Evolutionary conservation across 2,329 filamentous ascomycete genomes (phyloP), one percentile per base, ranked within the genome.

Genomic region (Aureobasidium sp.): DNA sequence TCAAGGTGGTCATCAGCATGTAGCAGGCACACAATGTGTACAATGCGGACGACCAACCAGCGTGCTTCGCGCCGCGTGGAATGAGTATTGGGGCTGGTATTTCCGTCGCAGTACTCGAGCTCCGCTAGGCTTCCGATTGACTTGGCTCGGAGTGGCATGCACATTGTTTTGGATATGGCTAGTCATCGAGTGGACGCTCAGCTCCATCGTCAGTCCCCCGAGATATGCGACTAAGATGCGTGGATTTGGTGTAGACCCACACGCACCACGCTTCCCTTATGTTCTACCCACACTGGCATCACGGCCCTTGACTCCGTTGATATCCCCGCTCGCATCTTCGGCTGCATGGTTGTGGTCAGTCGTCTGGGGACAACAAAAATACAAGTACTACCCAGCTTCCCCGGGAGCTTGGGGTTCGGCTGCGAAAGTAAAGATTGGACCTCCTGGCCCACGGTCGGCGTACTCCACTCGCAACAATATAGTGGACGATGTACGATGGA

Each of bases 221-320:
- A 64, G 72, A 8, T 78, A 81, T 63, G 78, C 81, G 5, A 66
- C 72, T 14, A 74, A 68, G 8, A 83, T 82, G 66, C 70, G 75
- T 39, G 79, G 78, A 24, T 81, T 78, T 63, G 81, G 79, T 59
- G 72, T 82, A 37, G 73, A 77, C 47, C 76, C 76, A 22, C 73
- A 82, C 64, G 81, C 81, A 11, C 83, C 83, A 0, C 68, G 73
- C 24, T 82, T 78, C 56, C 83, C 83, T 0, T 82, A 78, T 63
- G 81, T 83, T 5, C 75, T 83, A 5, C 80, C 81, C 3, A 84
- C 81, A 3, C 75, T 85, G 68, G 62, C 83, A 3, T 81, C 76
- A 50, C 70, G 77, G 22, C 73, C 72, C 5, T 68, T 77, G 6
- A 63, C 73, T 33, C 68, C 67, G 35, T 62, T 76, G 57, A 75